phyloP scores from a whole-genome alignment of 805 yeast genomes.

The Starmerella tilneyi region DNA sequence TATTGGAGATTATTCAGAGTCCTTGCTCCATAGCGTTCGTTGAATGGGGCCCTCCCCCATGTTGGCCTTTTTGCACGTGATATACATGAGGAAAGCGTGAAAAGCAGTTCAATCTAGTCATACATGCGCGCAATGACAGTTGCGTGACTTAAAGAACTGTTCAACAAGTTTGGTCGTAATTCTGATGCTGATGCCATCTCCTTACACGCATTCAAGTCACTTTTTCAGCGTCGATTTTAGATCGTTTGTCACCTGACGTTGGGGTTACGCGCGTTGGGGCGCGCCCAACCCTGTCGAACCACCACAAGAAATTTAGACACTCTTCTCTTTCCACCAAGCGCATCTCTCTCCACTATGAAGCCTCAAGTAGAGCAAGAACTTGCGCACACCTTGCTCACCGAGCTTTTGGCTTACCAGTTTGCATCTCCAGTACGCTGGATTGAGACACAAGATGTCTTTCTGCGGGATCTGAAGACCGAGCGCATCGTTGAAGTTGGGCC shows the following conservation, averaged over 20 bases:
- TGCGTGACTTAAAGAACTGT: no score
- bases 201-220: no score
- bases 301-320: constrained; percentile 4
- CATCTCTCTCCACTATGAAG: constrained; percentile 40
- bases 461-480: constrained; percentile 89
- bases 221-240: neutral
- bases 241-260: constrained; percentile 1
- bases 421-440: constrained; percentile 99
- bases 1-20: no score
- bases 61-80: no score
- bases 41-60: no score
- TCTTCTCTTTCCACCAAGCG: constrained; percentile 7
- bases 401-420: constrained; percentile 93
- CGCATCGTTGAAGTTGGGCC: constrained; percentile 98
- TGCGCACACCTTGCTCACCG: constrained; percentile 88
- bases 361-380: constrained; percentile 97
- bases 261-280: constrained; percentile 10
- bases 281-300: constrained; percentile 9
- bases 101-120: no score
- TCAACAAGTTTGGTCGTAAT: no score
- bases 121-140: no score
- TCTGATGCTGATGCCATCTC: no score
- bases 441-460: constrained; percentile 96
- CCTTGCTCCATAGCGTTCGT: no score
- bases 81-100: no score